Conservation (phyloP, 2,329 filamentous ascomycete species). For the Clonostachys solani region DNA sequence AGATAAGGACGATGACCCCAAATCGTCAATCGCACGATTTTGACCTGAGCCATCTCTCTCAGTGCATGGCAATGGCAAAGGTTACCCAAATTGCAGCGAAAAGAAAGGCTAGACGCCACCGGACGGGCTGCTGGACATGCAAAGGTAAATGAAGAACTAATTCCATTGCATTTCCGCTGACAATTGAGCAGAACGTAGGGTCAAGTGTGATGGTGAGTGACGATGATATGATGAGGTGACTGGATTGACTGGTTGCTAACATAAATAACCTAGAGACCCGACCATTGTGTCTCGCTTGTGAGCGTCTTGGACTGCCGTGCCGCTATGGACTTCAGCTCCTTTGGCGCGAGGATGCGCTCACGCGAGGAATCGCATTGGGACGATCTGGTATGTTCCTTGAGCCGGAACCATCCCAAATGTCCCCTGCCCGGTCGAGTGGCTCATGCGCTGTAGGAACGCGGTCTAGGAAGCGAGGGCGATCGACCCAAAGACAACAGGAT, state of each 20-base stretch:
- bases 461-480: neutral
- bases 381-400: neutral
- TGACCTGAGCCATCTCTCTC: too few relatives aligned
- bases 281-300: neutral
- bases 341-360: neutral
- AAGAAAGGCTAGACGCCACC: too few relatives aligned
- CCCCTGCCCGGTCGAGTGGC: neutral
- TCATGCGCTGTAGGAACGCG: neutral
- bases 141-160: neutral
- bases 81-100: too few relatives aligned
- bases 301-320: neutral
- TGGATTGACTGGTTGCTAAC: neutral
- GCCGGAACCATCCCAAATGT: neutral
- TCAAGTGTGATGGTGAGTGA: neutral
- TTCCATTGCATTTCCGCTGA: neutral
- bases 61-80: too few relatives aligned
- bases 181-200: neutral
- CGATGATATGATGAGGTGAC: neutral
- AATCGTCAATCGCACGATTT: too few relatives aligned
- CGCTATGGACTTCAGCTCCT: neutral
- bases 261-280: neutral
- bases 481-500: too few relatives aligned
- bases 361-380: neutral
- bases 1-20: too few relatives aligned
- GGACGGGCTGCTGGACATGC: neutral